Evolutionary conservation across 2,329 filamentous ascomycete species (phyloP).

Genomic region (Polychaeton citri): DNA sequence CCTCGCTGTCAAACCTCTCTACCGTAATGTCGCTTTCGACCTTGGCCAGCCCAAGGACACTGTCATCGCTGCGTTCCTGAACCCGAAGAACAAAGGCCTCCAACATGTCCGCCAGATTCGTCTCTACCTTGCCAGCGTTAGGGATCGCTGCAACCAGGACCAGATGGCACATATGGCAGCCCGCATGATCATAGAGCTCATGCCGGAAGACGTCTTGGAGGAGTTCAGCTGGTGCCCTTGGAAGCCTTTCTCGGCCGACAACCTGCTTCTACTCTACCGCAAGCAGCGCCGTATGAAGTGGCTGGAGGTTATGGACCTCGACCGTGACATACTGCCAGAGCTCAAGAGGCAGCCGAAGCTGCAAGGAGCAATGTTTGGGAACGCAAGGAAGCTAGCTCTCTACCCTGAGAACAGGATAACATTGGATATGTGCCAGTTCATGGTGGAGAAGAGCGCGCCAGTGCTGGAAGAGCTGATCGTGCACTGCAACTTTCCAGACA

Average conservation of each 20-base stretch:
- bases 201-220: slow-evolving; percentile 36
- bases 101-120: slow-evolving; percentile 32
- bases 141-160: slow-evolving; percentile 29
- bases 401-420: slow-evolving; percentile 34
- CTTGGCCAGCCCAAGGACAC: slow-evolving; percentile 31
- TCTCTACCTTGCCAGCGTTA: slow-evolving; percentile 31
- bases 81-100: slow-evolving; percentile 34
- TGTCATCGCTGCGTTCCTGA: slow-evolving; percentile 32
- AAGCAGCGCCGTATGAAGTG: slow-evolving; percentile 36
- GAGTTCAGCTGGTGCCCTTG: slow-evolving; percentile 39
- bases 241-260: slow-evolving; percentile 34
- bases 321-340: slow-evolving; percentile 27
- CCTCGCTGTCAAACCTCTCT: slow-evolving; percentile 32
- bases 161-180: slow-evolving; percentile 34
- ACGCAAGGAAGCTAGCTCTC: slow-evolving; percentile 30
- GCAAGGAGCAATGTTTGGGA: slow-evolving; percentile 27
- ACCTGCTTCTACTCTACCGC: slow-evolving; percentile 33
- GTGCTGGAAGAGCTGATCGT: too few species aligned
- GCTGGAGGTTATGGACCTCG: slow-evolving; percentile 35
- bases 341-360: slow-evolving; percentile 27
- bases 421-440: slow-evolving; percentile 30
- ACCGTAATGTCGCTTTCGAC: slow-evolving; percentile 33
- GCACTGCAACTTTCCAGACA: too few species aligned
- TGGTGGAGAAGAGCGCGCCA: too few species aligned
- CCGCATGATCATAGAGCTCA: slow-evolving; percentile 35